Evolutionary conservation across 1,284 basidiomycete genomes (phyloP).

Genomic region (Meripilus lineatus): DNA sequence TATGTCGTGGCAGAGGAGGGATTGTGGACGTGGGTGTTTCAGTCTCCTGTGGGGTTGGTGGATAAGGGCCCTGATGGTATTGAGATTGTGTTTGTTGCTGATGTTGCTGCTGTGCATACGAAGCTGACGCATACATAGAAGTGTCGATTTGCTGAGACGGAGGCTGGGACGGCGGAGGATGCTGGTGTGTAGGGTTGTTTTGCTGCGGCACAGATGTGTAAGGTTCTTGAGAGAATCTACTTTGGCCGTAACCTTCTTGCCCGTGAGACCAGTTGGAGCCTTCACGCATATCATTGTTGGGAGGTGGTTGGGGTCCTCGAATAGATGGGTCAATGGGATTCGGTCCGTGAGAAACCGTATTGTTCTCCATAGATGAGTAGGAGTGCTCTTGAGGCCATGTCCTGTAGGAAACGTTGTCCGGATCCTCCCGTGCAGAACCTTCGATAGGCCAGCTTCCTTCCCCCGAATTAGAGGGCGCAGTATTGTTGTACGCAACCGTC

Average conservation of each 20-base stretch:
- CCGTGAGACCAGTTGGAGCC: constrained; percentile 4
- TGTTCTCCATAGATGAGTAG: constrained; percentile 28
- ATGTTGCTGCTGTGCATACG: constrained; percentile 29
- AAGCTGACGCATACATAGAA: constrained; percentile 32
- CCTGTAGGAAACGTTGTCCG: constrained; percentile 31
- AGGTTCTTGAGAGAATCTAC: constrained; percentile 30
- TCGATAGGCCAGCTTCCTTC: constrained; percentile 24
- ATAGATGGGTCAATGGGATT: constrained; percentile 27
- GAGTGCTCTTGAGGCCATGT: constrained; percentile 34
- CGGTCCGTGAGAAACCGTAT: constrained; percentile 17
- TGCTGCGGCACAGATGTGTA: constrained; percentile 19
- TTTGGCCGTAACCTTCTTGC: constrained; percentile 19
- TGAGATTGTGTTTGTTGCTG: constrained; percentile 24
- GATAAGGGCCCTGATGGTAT: constrained; percentile 23
- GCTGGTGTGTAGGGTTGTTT: constrained; percentile 4
- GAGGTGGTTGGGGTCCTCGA: constrained; percentile 24
- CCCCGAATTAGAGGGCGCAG: constrained; percentile 16
- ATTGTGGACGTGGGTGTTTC: constrained; percentile 30
- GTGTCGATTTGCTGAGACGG: constrained; percentile 29
- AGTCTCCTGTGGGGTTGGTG: constrained; percentile 23
- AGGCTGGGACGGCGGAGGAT: constrained; percentile 9
- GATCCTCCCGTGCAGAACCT: constrained; percentile 26
- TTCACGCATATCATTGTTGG: constrained; percentile 2
- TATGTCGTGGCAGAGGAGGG: constrained; percentile 50
- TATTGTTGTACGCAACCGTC: constrained; percentile 19